Base-by-base conservation (phyloP, 805 yeast species). In the Sungouiozyma intestinalis region DNA sequence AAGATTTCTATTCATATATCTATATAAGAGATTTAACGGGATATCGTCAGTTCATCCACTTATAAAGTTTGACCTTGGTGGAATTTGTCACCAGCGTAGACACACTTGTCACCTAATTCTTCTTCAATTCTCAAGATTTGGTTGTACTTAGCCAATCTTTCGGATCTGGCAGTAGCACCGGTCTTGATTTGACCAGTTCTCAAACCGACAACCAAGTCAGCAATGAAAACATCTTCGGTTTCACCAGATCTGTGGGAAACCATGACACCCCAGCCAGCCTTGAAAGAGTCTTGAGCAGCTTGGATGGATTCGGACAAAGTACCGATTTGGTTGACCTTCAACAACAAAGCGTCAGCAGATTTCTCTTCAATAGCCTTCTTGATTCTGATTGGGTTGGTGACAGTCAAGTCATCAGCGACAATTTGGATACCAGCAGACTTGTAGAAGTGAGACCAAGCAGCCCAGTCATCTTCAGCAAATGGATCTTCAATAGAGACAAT, bases 231-330 rank as follows among this genome's bases (percentile, higher is more conserved):
- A 74, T 92, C 98, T 77, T 92, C 98, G 57, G 97, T 88, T 79
- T 90, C 98, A 76, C 98, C 98, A 60, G 97, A 88, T 81, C 98
- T 87, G 86, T 90, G 98, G 64, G 97, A 88, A 62, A 92, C 97
- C 97, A 90, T 88, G 66, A 88, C 96, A 78, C 97, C 97, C 98
- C 98, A 90, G 66, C 86, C 86, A 53, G 96, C 97, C 53, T 79
- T 81, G 74, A 79, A 88, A 46, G 97, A 85, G 71, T 84, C 92
- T 69, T 84, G 72, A 63, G 97, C 97, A 64, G 97, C 97, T 70
- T 86, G 77, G 72, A 90, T 87, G 53, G 97, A 85, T 79, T 90
- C 98, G 59, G 94, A 68, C 61, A 90, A 74, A 56, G 97, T 74
- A 77, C 98, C 98, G 60, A 90, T 90, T 79, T 90, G 98, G 88